These are phyloP conservation scores for Coelastrella sp. DNA, from an alignment of 139 green algal genomes.

Conservation along the genomic window DNA sequence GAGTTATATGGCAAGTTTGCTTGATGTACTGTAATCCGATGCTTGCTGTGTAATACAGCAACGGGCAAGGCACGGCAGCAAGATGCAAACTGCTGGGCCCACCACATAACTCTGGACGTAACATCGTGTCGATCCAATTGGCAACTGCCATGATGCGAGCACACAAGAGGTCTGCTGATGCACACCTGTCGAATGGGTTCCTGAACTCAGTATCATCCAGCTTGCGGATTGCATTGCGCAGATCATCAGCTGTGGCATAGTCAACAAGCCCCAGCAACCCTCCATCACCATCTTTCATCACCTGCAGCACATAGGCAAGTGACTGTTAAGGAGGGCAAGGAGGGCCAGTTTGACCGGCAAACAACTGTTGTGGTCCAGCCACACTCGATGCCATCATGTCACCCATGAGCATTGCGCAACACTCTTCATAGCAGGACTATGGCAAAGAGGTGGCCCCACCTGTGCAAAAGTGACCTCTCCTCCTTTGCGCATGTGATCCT, in stretches of 20 bases:
- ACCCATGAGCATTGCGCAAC: too few relatives aligned
- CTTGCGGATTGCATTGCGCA: conserved; percentile 71
- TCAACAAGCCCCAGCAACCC: conserved; percentile 77
- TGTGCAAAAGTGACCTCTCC: conserved; percentile 74
- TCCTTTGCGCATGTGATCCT: conserved; percentile 86
- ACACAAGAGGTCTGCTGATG: conserved; percentile 42
- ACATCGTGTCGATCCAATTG: background rate
- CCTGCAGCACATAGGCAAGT: conserved; percentile 45
- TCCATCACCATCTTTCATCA: conserved; percentile 66
- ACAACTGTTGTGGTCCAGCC: background rate
- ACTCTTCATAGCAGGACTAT: too few relatives aligned
- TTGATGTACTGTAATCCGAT: background rate
- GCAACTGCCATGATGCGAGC: conserved; percentile 38
- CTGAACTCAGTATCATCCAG: conserved; percentile 85
- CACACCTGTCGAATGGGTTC: conserved; percentile 82
- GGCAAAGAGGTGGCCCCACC: conserved; percentile 34
- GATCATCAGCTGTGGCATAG: conserved; percentile 65
- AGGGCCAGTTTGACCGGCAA: background rate
- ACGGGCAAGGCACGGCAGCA: too few relatives aligned
- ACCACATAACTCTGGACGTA: background rate
- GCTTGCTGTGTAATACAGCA: background rate
- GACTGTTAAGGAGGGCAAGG: background rate
- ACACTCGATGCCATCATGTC: background rate
- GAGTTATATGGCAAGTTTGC: background rate
- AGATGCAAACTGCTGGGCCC: background rate